Base-by-base conservation (phyloP, 208 protist genomes). In the Leishmania aethiopica region DNA sequence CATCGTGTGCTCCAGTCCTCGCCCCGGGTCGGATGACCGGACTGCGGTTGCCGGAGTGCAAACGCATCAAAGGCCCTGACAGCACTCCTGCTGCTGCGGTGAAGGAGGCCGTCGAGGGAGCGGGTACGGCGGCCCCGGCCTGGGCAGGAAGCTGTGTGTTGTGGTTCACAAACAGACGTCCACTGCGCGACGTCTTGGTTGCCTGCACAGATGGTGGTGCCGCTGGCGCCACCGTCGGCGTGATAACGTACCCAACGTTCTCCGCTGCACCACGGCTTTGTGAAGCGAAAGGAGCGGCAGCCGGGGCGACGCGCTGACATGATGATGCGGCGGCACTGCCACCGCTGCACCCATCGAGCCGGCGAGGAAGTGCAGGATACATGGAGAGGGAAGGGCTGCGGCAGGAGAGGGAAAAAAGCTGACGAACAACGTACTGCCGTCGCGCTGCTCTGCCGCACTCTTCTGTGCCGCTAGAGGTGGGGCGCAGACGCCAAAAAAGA, bases 341-440 rank as follows among this genome's bases (percentile, higher is more conserved):
- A 59, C 72, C 74, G 59, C 8, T 66, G 73, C 32, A 47, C 11
- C 2, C 78, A 22, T 81, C 78, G 1, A 73, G 79, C 53, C 77
- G 82, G n/a, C 78, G 78, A 22, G 77, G 82, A 22, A 86, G 82
- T 51, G 62, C 62, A 3, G 82, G 78, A 47, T 86, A 82, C 82
- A 86, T 86, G 60, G 1, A 17, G 11, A 25, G 57, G n/a, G 17
- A 71, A 42, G 35, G 15, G 47, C 49, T 64, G 47, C 45, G 49
- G 64, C 59, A 69, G 35, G 17, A n/a, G 53, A 72, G 47, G 32
- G 40, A 15, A 37, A 37, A 76, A 3, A 1, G 37, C 22, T n/a
- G 37, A 51, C 13, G 10, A 32, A 11, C 42, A 73, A 32, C 17
- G 25, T 40, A 22, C 60, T 67, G 28, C 2, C 4, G n/a, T 40